Evolutionary conservation across 129 eudicot species (phyloP), one percentile per base, ranked within the genome.

Genomic region (Flaveria sonorensis): DNA sequence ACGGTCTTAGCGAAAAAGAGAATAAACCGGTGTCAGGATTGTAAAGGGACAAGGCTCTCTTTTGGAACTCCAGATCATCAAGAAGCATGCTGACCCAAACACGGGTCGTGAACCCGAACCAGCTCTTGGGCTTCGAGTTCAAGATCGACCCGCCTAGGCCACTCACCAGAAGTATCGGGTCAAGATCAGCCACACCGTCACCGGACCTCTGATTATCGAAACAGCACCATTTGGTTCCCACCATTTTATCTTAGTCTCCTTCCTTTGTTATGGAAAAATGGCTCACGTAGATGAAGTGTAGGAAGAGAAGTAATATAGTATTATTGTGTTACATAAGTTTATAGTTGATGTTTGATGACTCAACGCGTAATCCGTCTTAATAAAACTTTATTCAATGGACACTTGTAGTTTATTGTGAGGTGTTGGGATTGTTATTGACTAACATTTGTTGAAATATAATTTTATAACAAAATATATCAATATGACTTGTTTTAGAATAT

Each of bases 91-190:
- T 84, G 64, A 94, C 97, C 98, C 97, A 94, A 14, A 89, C 86
- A 76, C 96, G 89, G 70, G 89, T 91, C 26, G 90, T 75, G 55
- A 50, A 69, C 73, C 81, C 75, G 56, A 87, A 81, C 64, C 79
- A 57, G 64, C 71, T 83, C 81, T 84, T 92, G 23, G 71, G 79
- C 85, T 79, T 89, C 1, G 96, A 89, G 55, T 91, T 77, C 2
- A 92, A 80, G 56, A 91, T 94, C 53, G 90, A 82, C 3, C 98
- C 98, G 16, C 89, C 98, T 2, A 94, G 64, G 18, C 98, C 98
- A 24, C 92, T 86, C 21, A 94, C 88, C 19, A 94, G 83, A 18
- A 94, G 74, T 13, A 94, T 86, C 79, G 98, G 98, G 85, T 94
- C 92, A 1, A 85, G 86, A 75, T 87, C 90, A 36, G 76, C 36